Evolutionary conservation across 257 asterid genomes (phyloP), one percentile per base, ranked within the genome.

Genomic region (Scutellaria barbata): DNA sequence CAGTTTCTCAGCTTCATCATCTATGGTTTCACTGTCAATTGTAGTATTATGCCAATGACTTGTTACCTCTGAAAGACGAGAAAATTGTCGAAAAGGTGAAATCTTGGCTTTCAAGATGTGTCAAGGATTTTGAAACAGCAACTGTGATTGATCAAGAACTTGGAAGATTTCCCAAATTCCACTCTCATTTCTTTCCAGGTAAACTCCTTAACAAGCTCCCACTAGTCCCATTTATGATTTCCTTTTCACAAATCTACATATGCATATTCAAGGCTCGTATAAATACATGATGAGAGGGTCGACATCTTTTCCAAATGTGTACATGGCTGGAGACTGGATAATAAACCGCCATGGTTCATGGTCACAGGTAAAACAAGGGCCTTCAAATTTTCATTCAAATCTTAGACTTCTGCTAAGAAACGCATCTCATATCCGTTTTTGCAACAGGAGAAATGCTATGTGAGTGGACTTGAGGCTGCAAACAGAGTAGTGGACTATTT

Each of bases 281-380:
- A 88, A 85, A 84, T 79, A 88, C 59, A 82, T 76, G 90, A 86
- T 82, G 80, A 73, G 83, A 65, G 88, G 95, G 35, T 73, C 92
- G 0, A 81, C 90, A 6, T 85, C 89, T 25, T 82, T 88, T 47
- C 82, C 88, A 0, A 88, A 84, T 25, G 67, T 85, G 74, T 88
- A 74, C 70, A 69, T 82, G 88, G 88, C 95, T 45, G 95, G 95
- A 74, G 92, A 88, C 43, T 88, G 92, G 89, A 76, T 84, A 39
- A 66, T 79, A 50, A 82, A 68, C 60, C 82, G 83, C 6, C 95
- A 85, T 5, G 90, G 89, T 14, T 88, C 90, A 53, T 86, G 89
- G 84, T 79, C 83, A 66, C 85, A 88, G 91, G 91, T 84, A 69
- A 55, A 30, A 4, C 1, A 25, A 40, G 8, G 17, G 57, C 45